Evolutionary conservation across 2,329 filamentous ascomycete species (phyloP), one percentile per base, ranked within the genome.

Genomic region (Fonsecaea monophora): DNA sequence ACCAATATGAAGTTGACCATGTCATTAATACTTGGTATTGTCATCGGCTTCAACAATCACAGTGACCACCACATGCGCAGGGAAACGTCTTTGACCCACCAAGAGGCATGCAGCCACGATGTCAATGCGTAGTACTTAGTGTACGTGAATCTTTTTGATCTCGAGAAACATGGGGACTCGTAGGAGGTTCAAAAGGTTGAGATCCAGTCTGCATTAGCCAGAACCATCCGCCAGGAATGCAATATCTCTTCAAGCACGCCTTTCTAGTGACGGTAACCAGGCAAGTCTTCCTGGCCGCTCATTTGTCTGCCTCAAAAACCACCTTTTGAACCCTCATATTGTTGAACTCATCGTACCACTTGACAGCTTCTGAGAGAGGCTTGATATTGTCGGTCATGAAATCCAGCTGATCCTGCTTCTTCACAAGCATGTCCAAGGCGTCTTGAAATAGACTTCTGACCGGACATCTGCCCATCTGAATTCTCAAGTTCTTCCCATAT

Each of bases 361-460:
- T 84, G 2, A 86, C 84, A 0, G 89, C 90, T 61, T 89, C 81
- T 4, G 83, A 83, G 48, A 92, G 80, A 1, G 89, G 89, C 88
- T 92, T 90, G 71, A 91, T 85, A 72, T 90, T 88, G 68, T 92
- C 88, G 57, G 89, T 88, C 89, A 92, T 91, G 80, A 92, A 92
- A 65, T 85, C 84, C 63, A 92, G 81, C 63, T 87, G 79, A 74
- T 91, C 79, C 74, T 92, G 89, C 66, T 88, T 89, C 77, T 86
- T 85, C 73, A 86, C 86, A 66, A 93, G 77, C 66, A 91, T 79
- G 34, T 85, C 81, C 54, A 92, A 80, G 9, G 90, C 88, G 66
- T 89, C 83, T 12, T 84, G 79, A 72, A 92, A 91, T 65, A 92
- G 86, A 40, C 68, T 89, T 62, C 89, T 84, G 13, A 93, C 90